Base-by-base conservation (phyloP, 1,284 basidiomycete genomes). In the Apiotrichum gamsii region DNA sequence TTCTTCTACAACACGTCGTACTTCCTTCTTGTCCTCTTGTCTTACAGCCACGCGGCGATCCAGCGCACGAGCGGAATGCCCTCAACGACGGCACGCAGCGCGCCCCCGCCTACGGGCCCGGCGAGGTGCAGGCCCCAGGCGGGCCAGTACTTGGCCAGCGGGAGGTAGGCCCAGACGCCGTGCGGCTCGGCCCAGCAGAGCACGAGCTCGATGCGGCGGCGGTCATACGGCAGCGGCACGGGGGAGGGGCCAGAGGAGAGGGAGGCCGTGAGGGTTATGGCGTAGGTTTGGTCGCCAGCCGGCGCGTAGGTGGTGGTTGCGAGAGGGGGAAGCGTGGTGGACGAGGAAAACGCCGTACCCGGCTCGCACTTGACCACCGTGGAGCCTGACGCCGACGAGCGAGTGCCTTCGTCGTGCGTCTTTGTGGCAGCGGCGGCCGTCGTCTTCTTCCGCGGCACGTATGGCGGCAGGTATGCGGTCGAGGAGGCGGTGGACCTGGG, bases 161-260 rank as follows among this genome's bases (percentile, higher is more conserved):
- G 53, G 30, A 54, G 21, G 33, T 45, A 45, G 15, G 21, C 32
- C 49, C 49, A 51, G 5, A 45, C 16, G 23, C 45, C 40, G 25
- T 24, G 14, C 16, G 35, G 35, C 5, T 32, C 0, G 13, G 49
- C 40, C 59, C 59, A 61, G 9, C 45, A 23, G 30, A 61, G 43
- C 41, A 53, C 47, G 31, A 61, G 49, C 47, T 61, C 57, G 44
- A 59, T 15, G 24, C 57, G 47, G 36, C 45, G 49, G 20, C 47
- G 48, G 21, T 38, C 31, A 39, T 51, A 45, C 31, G 54, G 45
- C 34, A 56, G 41, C 24, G 39, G 55, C 6, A 47, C 40, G 15
- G 47, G 42, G 9, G 54, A 49, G 3, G 58, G 51, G 15, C 39
- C 18, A 20, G 8, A 6, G 8, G 42, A 32, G 15, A 52, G 45